Conservation (phyloP, 148 eudicot species). For the Dysphania ambrosioides region DNA sequence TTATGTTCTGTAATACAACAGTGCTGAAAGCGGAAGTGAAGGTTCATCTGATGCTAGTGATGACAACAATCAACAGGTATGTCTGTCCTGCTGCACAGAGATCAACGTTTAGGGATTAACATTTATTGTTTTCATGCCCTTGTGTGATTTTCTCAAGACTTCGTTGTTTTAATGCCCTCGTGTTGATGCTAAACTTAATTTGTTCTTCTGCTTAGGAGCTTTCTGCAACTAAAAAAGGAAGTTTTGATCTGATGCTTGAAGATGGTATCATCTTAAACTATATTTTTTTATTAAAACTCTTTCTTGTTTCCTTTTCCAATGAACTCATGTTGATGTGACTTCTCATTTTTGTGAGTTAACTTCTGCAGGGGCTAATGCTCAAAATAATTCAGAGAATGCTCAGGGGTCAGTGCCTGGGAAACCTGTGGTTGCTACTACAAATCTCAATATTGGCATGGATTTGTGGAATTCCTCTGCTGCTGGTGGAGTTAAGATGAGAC, state of each 20-base stretch:
- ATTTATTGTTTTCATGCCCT: neutral
- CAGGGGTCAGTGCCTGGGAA: conserved; percentile 50
- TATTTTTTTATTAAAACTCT: neutral
- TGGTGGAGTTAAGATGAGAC: conserved; percentile 50
- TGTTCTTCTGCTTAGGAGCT: conserved; percentile 44
- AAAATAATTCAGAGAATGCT: conserved; percentile 33
- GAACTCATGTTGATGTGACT: neutral
- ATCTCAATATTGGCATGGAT: conserved; percentile 91
- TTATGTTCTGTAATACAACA: conserved; percentile 31
- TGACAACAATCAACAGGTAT: conserved; percentile 68
- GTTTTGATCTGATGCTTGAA: conserved; percentile 90
- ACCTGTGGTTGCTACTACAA: conserved; percentile 49
- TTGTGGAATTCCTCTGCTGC: conserved; percentile 76
- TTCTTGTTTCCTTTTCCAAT: neutral
- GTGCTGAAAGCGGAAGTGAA: conserved; percentile 89
- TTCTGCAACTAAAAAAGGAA: conserved; percentile 64
- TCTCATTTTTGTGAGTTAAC: conserved; percentile 9
- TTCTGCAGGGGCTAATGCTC: conserved; percentile 62
- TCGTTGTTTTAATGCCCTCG: neutral
- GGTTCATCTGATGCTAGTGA: conserved; percentile 89
- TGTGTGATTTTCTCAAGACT: neutral
- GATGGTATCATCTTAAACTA: conserved; percentile 54
- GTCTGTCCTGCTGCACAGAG: conserved; percentile 16
- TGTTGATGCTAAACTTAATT: neutral
- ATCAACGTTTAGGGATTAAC: neutral